Percentiles rank a stretch among this genome's conserved stretches.
These are phyloP conservation scores for Austroboletus novae-zelandiae DNA, from an alignment of 1,284 basidiomycete species.

Conservation along the genomic window DNA sequence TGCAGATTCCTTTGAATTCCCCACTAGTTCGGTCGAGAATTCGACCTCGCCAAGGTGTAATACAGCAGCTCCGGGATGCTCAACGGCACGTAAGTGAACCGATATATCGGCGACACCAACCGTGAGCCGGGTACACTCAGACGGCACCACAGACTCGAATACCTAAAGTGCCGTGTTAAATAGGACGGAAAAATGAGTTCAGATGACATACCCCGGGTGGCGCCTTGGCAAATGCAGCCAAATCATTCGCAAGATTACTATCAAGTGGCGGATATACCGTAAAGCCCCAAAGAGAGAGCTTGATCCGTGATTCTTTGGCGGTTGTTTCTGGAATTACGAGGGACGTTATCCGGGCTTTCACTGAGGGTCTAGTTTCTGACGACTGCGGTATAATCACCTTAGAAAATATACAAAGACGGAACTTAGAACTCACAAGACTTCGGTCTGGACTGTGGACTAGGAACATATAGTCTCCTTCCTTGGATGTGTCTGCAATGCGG, in stretches of 20 bases:
- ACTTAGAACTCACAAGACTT: slow-evolving; percentile 44
- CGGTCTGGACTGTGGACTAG: slow-evolving; percentile 51
- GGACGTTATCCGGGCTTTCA: slow-evolving; percentile 71
- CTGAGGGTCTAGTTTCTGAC: slow-evolving; percentile 46
- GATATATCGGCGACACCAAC: slow-evolving; percentile 72
- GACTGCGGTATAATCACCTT: slow-evolving; percentile 33
- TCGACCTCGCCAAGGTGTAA: slow-evolving; percentile 64
- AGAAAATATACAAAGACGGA: slow-evolving; percentile 1
- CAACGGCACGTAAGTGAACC: slow-evolving; percentile 58
- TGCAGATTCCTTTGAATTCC: slow-evolving; percentile 55
- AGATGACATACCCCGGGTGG: slow-evolving; percentile 75
- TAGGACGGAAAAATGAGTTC: background rate
- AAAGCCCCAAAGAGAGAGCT: slow-evolving; percentile 63
- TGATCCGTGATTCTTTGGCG: slow-evolving; percentile 79
- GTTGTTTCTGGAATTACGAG: slow-evolving; percentile 60
- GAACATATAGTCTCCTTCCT: slow-evolving; percentile 38
- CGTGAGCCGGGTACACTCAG: slow-evolving; percentile 75
- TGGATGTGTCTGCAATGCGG: slow-evolving; percentile 46
- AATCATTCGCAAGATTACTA: slow-evolving; percentile 60
- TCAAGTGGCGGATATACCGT: slow-evolving; percentile 67
- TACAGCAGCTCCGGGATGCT: slow-evolving; percentile 62
- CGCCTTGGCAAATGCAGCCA: slow-evolving; percentile 72
- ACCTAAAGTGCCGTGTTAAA: slow-evolving; percentile 45
- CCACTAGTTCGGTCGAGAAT: slow-evolving; percentile 70
- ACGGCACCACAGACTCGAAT: slow-evolving; percentile 92